phyloP scores from a whole-genome alignment of 2,329 filamentous ascomycete species.

The Paramyrothecium sp. region DNA sequence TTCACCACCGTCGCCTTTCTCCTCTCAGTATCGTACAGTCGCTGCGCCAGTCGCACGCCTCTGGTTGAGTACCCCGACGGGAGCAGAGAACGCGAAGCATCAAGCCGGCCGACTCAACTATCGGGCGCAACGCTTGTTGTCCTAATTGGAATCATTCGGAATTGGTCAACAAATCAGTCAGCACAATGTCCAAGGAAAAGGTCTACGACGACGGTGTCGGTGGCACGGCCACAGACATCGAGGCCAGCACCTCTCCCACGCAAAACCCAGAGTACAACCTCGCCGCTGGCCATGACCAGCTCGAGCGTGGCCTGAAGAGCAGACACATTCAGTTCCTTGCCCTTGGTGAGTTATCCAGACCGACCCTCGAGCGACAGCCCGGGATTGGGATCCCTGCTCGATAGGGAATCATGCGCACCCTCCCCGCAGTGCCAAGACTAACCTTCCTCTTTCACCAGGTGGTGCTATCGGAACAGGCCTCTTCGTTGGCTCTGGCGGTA shows the following conservation, averaged over 20 bases:
- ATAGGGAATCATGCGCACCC: conserved; percentile 1
- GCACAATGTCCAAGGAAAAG: neutral
- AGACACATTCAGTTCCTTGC: conserved; percentile 62
- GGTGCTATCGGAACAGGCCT: conserved; percentile 64
- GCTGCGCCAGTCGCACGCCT: too few species aligned
- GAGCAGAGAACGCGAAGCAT: too few species aligned
- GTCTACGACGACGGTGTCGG: neutral
- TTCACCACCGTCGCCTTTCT: neutral
- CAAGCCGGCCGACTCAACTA: too few species aligned
- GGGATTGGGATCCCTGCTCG: conserved; percentile 8
- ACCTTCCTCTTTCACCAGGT: conserved; percentile 13
- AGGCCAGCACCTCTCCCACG: neutral
- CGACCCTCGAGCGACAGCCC: neutral
- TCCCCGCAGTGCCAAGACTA: neutral
- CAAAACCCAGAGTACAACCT: conserved; percentile 32
- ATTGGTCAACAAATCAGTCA: neutral
- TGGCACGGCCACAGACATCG: neutral
- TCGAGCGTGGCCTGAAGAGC: conserved; percentile 57
- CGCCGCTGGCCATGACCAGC: conserved; percentile 38
- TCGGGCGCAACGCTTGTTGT: too few species aligned
- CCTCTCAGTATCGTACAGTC: neutral
- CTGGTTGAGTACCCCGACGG: too few species aligned
- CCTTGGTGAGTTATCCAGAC: conserved; percentile 41
- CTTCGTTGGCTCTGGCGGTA: conserved; percentile 60
- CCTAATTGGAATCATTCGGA: too few species aligned